Percentiles rank a stretch among this genome's conserved stretches.
These are phyloP conservation scores for Populus hybrid DNA, from an alignment of 441 rosid species.

Conservation along the genomic window DNA sequence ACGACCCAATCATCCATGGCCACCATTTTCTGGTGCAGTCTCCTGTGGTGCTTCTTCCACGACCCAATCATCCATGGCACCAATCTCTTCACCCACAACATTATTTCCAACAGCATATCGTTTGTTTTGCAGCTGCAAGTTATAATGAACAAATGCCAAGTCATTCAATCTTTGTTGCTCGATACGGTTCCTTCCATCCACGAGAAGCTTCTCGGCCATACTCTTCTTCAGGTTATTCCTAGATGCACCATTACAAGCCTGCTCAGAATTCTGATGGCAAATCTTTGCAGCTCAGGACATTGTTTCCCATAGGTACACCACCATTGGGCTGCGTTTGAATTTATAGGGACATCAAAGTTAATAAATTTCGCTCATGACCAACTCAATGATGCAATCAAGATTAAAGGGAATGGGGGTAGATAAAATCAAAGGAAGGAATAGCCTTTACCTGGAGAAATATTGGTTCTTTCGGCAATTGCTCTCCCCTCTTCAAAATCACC, in stretches of 20 bases:
- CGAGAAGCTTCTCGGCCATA: conserved; percentile 45
- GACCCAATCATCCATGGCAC: conserved; percentile 26
- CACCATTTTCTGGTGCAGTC: not conserved
- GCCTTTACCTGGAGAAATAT: conserved; percentile 38
- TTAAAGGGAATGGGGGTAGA: too few relatives aligned
- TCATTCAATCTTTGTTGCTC: conserved; percentile 32
- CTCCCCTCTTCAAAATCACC: conserved; percentile 51
- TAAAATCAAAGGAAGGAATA: not conserved
- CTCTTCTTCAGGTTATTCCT: conserved; percentile 43
- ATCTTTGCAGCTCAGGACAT: conserved; percentile 44
- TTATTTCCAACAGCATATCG: conserved; percentile 5
- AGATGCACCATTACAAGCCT: conserved; percentile 53
- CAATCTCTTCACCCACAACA: conserved; percentile 18
- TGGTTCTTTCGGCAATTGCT: conserved; percentile 26
- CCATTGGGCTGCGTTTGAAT: conserved; percentile 41
- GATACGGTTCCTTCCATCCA: conserved; percentile 15
- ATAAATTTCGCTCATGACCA: not conserved
- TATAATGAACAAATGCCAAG: conserved; percentile 42
- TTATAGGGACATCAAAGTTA: not conserved
- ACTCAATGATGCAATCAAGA: not conserved
- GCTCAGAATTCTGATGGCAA: conserved; percentile 43
- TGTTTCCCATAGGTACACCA: conserved; percentile 40
- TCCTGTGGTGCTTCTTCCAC: not conserved
- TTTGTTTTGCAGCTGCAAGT: conserved; percentile 37
- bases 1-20: conserved; percentile 18